Percentiles rank a stretch among this genome's conserved stretches.
These are phyloP conservation scores for Yarrowia keelungensis DNA, from an alignment of 805 yeast genomes.

Conservation along the genomic window DNA sequence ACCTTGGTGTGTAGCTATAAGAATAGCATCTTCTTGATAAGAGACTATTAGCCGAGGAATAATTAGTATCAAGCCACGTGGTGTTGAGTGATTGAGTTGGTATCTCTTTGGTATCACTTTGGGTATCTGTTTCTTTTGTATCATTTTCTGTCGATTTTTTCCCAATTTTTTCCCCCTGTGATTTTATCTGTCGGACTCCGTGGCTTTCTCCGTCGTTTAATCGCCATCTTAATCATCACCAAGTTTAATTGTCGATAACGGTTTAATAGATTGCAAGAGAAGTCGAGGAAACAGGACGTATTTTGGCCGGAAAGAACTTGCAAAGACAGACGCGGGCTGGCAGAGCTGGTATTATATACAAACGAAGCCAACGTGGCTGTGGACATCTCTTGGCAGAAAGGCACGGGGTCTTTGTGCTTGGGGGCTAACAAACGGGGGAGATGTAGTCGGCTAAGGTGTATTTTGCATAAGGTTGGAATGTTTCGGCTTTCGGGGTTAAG, in stretches of 20 bases:
- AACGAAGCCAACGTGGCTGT: constrained; percentile 9
- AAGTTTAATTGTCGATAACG: not conserved
- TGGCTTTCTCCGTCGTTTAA: not conserved
- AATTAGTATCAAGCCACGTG: too few relatives aligned
- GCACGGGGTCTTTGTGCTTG: constrained; percentile 16
- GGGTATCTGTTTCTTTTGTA: too few relatives aligned
- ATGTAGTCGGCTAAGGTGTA: constrained; percentile 20
- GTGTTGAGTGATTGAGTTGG: too few relatives aligned
- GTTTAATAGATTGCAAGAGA: not conserved
- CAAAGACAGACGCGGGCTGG: not conserved
- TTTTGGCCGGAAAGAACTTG: too few relatives aligned
- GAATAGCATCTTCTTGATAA: too few relatives aligned
- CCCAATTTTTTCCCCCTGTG: too few relatives aligned
- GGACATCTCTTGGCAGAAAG: constrained; percentile 28
- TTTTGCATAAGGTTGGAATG: constrained; percentile 2
- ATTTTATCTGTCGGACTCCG: not conserved
- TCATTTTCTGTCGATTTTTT: too few relatives aligned
- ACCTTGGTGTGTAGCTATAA: too few relatives aligned
- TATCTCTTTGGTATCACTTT: too few relatives aligned
- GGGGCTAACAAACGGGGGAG: constrained; percentile 30
- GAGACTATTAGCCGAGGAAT: too few relatives aligned
- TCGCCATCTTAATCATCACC: too few relatives aligned
- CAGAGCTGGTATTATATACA: not conserved
- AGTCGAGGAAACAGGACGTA: not conserved
- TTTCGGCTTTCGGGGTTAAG: constrained; percentile 30